A percentile compares a stretch with the other conserved stretches of the same genome.
phyloP scores from a whole-genome alignment of 2,329 filamentous ascomycete genomes.

The Ophiostoma himal-ulmi region DNA sequence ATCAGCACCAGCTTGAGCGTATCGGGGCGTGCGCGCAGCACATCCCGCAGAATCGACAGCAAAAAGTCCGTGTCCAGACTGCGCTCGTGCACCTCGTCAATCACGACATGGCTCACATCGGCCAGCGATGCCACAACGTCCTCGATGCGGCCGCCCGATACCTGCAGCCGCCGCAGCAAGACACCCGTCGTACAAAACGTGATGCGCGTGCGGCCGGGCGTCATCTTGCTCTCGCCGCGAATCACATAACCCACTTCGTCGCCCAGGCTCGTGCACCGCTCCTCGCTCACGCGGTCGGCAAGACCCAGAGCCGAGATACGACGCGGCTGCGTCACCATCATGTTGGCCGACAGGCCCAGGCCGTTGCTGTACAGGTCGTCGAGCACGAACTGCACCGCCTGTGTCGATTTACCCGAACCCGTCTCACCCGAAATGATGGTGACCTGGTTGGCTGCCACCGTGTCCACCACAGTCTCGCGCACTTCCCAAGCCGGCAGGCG shows the following conservation, averaged over 20 bases:
- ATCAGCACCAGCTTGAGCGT: slow-evolving; percentile 81
- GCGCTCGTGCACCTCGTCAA: slow-evolving; percentile 94
- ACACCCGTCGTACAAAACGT: slow-evolving; percentile 97
- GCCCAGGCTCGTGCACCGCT: slow-evolving; percentile 66
- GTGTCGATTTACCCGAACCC: slow-evolving; percentile 92
- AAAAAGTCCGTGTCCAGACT: slow-evolving; percentile 94
- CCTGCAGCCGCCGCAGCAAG: slow-evolving; percentile 82
- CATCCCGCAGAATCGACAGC: slow-evolving; percentile 77
- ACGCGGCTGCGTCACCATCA: slow-evolving; percentile 91
- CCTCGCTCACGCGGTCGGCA: slow-evolving; percentile 89
- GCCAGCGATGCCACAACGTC: slow-evolving; percentile 76
- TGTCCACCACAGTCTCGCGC: slow-evolving; percentile 66
- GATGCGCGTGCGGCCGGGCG: slow-evolving; percentile 61
- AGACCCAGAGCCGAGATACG: slow-evolving; percentile 91
- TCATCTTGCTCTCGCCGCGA: slow-evolving; percentile 77
- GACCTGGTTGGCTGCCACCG: slow-evolving; percentile 73
- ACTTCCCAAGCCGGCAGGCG: slow-evolving; percentile 83
- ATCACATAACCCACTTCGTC: slow-evolving; percentile 90
- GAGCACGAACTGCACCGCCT: slow-evolving; percentile 91
- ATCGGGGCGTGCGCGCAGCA: slow-evolving; percentile 66
- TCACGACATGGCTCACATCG: slow-evolving; percentile 88
- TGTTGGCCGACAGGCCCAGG: slow-evolving; percentile 73
- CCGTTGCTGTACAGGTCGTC: slow-evolving; percentile 78
- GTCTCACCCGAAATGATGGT: slow-evolving; percentile 97
- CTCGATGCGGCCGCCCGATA: slow-evolving; percentile 70